Evolutionary conservation across 106 monocot genomes (phyloP).

Genomic region (Triglochin maritima): DNA sequence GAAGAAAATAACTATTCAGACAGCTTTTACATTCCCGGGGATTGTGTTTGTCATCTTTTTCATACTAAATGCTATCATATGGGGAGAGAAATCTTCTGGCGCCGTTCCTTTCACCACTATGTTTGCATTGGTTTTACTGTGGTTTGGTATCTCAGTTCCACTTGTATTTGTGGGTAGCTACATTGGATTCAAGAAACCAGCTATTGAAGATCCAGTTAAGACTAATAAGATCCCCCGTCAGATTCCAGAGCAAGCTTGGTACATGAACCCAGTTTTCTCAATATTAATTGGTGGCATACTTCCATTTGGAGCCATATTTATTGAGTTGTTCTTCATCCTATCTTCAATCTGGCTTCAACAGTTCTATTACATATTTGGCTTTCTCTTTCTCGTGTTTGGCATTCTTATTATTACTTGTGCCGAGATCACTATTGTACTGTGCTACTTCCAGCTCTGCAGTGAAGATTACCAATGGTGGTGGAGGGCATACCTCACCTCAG

Average conservation of each 20-base stretch:
- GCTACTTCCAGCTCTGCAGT: conserved; percentile 97
- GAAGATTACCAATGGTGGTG: conserved; percentile 99
- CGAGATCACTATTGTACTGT: conserved; percentile 89
- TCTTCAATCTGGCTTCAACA: conserved; percentile 99
- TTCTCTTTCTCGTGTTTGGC: conserved; percentile 84
- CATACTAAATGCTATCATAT: conserved; percentile 74
- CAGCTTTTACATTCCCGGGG: conserved; percentile 73
- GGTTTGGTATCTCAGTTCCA: conserved; percentile 97
- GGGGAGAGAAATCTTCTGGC: conserved; percentile 96
- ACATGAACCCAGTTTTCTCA: conserved; percentile 91
- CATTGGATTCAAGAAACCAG: conserved; percentile 79
- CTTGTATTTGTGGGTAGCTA: conserved; percentile 77
- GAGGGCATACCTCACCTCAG: conserved; percentile 87
- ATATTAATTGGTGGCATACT: conserved; percentile 92
- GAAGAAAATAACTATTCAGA: conserved; percentile 69
- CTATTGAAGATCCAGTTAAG: conserved; percentile 80
- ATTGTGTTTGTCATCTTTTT: conserved; percentile 65
- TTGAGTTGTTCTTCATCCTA: conserved; percentile 96
- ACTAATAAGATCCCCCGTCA: conserved; percentile 97
- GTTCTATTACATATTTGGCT: conserved; percentile 98
- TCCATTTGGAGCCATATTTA: conserved; percentile 94
- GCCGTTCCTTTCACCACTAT: conserved; percentile 97
- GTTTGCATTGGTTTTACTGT: conserved; percentile 85
- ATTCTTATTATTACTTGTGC: conserved; percentile 88
- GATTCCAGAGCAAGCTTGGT: conserved; percentile 94